Conservation (phyloP, 495 filamentous ascomycete genomes). For the Pyrenula massariospora region DNA sequence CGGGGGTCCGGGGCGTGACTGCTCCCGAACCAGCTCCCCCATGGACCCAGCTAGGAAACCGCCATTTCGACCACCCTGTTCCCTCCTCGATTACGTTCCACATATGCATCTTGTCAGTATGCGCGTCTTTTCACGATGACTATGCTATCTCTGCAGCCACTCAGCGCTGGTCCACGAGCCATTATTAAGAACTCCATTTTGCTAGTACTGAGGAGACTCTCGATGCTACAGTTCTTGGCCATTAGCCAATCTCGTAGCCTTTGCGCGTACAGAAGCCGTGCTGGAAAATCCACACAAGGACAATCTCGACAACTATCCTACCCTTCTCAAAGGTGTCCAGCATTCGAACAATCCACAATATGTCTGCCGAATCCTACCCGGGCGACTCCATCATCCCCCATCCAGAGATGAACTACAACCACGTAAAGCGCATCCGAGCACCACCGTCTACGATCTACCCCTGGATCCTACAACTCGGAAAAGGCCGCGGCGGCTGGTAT, state of each 20-base stretch:
- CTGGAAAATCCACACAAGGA: neutral
- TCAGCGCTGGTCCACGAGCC: neutral
- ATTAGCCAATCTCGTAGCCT: neutral
- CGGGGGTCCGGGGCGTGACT: neutral
- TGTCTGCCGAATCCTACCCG: neutral
- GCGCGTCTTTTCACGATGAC: neutral
- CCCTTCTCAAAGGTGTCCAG: neutral
- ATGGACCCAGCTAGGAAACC: neutral
- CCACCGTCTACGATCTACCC: neutral
- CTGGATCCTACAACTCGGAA: neutral
- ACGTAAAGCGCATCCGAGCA: neutral
- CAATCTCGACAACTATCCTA: neutral
- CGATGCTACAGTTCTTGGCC: neutral
- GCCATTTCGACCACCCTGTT: neutral
- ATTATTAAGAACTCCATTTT: neutral
- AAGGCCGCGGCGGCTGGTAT: neutral
- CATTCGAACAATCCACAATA: neutral
- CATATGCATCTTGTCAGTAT: neutral
- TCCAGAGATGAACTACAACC: neutral
- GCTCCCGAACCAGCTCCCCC: neutral
- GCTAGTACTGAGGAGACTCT: neutral
- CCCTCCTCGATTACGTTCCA: neutral
- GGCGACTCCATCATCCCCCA: neutral
- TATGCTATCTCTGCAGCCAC: neutral
- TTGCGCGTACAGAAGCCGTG: neutral